Percentiles rank a stretch among this genome's conserved stretches.
Conservation (phyloP, 805 yeast genomes). For the Hanseniaspora taiwanica region DNA sequence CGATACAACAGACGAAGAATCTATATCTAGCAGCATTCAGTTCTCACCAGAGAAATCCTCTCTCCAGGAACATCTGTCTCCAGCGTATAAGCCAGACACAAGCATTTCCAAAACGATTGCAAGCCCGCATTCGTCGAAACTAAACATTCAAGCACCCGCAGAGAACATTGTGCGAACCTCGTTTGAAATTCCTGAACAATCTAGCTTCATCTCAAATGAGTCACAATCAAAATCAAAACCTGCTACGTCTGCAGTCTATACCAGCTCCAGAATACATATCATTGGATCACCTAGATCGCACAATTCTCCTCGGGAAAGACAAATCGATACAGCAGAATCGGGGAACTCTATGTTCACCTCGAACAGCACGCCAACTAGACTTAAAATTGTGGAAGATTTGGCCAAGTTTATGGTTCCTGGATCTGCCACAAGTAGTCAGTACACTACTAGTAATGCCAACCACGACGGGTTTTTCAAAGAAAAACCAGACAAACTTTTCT, state of each 20-base stretch:
- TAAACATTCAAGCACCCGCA: not conserved
- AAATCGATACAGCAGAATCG: not conserved
- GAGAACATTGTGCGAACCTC: not conserved
- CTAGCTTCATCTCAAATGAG: too few relatives aligned
- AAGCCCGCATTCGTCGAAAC: too few relatives aligned
- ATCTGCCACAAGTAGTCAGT: constrained; percentile 1
- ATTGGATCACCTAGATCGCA: constrained; percentile 12
- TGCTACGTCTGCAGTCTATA: constrained; percentile 23
- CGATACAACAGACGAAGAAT: not conserved
- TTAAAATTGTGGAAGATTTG: not conserved
- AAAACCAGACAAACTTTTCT: not conserved
- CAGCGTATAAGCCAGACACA: too few relatives aligned
- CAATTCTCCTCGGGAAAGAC: not conserved
- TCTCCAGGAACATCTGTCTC: constrained; percentile 5
- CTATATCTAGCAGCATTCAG: constrained; percentile 3
- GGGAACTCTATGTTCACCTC: constrained; percentile 1
- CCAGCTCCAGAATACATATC: constrained; percentile 24
- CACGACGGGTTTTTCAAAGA: too few relatives aligned
- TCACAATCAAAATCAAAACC: constrained; percentile 13
- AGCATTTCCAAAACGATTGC: too few relatives aligned
- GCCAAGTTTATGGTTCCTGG: not conserved
- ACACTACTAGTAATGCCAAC: constrained; percentile 2
- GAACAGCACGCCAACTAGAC: constrained; percentile 7
- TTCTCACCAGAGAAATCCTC: constrained; percentile 3
- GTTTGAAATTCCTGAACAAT: not conserved